These are phyloP conservation scores for Fraxinus greggii DNA, from an alignment of 305 asterid genomes.

Conservation along the genomic window DNA sequence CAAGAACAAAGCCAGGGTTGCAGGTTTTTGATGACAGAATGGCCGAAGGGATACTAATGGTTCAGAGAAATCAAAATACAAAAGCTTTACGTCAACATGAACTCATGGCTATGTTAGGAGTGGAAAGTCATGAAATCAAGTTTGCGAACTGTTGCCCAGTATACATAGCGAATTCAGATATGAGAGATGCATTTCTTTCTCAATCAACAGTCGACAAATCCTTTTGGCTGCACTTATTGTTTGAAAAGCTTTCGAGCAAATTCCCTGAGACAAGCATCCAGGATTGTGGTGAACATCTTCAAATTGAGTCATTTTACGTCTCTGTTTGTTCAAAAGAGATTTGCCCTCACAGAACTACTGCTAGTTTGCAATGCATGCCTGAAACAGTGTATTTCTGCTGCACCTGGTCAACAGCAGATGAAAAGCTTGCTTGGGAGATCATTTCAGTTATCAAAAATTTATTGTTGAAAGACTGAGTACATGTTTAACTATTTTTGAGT, in stretches of 20 bases:
- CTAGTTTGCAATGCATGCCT: slow-evolving; percentile 8
- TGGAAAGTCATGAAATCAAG: slow-evolving; percentile 41
- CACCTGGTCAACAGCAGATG: slow-evolving; percentile 49
- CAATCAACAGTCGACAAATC: slow-evolving; percentile 20
- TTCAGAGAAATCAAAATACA: slow-evolving; percentile 33
- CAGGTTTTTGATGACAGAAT: slow-evolving; percentile 66
- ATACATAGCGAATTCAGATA: slow-evolving; percentile 13
- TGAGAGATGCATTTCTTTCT: slow-evolving; percentile 6
- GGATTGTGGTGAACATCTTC: slow-evolving; percentile 35
- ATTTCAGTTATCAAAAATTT: slow-evolving; percentile 39
- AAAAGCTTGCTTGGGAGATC: slow-evolving; percentile 52
- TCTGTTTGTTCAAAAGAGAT: slow-evolving; percentile 38
- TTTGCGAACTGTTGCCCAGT: slow-evolving; percentile 48
- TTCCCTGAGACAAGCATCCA: slow-evolving; percentile 32
- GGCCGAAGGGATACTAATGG: slow-evolving; percentile 57
- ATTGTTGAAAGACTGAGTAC: not conserved
- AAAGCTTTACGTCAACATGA: slow-evolving; percentile 50
- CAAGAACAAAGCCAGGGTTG: slow-evolving; percentile 33
- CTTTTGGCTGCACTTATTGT: slow-evolving; percentile 33
- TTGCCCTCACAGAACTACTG: slow-evolving; percentile 44
- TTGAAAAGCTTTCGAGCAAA: slow-evolving; percentile 28
- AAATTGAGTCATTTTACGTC: slow-evolving; percentile 39
- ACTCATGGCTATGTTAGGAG: slow-evolving; percentile 31
- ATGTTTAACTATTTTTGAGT: not conserved
- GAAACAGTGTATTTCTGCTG: slow-evolving; percentile 42